Percentiles rank a stretch among this genome's conserved stretches.
Evolutionary conservation across 345 rosid species (phyloP).

Genomic region (Bretschneidera sinensis): DNA sequence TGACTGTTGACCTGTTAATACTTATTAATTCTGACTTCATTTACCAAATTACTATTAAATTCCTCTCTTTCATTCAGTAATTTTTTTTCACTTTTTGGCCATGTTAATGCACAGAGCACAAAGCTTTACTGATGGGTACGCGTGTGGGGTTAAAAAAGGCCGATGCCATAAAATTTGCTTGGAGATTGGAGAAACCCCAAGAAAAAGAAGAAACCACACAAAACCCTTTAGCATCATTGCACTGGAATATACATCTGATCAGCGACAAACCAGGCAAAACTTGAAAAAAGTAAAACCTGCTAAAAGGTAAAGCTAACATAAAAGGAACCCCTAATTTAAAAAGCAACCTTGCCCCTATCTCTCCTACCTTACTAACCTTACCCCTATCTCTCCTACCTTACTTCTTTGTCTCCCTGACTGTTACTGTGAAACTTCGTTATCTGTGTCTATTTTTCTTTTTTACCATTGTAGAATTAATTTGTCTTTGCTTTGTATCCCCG

Average conservation of each 20-base stretch:
- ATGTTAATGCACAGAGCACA: conserved; percentile 46
- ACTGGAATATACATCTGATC: conserved; percentile 29
- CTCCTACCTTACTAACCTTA: no score
- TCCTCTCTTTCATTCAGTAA: no score
- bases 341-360: conserved; percentile 23
- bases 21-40: conserved; percentile 15
- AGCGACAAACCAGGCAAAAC: conserved; percentile 6
- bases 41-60: conserved; percentile 4
- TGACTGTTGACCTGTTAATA: conserved; percentile 22
- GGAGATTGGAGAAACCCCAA: conserved; percentile 12
- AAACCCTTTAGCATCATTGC: conserved; percentile 11
- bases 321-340: conserved; percentile 11
- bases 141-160: conserved; percentile 27
- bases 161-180: conserved; percentile 14
- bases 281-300: background rate
- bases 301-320: conserved; percentile 9
- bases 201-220: conserved; percentile 6
- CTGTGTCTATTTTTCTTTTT: conserved; percentile 18
- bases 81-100: background rate
- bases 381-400: no score
- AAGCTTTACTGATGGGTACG: conserved; percentile 28
- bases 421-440: conserved; percentile 34
- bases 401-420: conserved; percentile 35
- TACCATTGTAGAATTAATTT: background rate
- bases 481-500: conserved; percentile 18